Evolutionary conservation across 176 grass and related monocot species (phyloP), one percentile per base, ranked within the genome.

Genomic region (Thinopyrum elongatum): DNA sequence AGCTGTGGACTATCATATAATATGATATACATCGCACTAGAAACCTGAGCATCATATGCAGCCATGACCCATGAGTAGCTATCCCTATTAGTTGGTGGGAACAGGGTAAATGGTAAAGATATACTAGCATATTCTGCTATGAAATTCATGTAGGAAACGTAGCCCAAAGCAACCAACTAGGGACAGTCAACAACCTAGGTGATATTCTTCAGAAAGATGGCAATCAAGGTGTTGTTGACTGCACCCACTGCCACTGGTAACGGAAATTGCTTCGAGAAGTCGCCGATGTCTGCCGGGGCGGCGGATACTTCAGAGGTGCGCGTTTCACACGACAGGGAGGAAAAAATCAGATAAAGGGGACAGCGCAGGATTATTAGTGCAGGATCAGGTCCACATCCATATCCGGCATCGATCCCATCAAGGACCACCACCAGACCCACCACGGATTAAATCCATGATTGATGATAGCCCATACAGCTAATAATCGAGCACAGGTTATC

Each of bases 31-130:
- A 57, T 21, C 51, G 19, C 51, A 57, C 53, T 57, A 22, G 7
- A 57, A 3, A 22, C 53, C 53, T 22, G 53, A 57, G 53, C 53
- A 57, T 19, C 49, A 53, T 57, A 22, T 21, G 53, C 53, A 57
- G 19, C 53, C 0, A 57, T 22, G 53, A 22, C 53, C 53, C 53
- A 57, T 85, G 25, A 68, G 31, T 30, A 58, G 22, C 13, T 60
- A 9, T 33, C 6, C 69, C 21, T 22, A 25, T 13, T 59, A 76
- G 22, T 38, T 14, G 46, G 60, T 75, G 44, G 60, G 89, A 76
- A 68, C 60, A 75, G 47, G 76, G 47, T 68, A 83, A 51, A 58
- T 21, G 75, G 49, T 80, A n/a, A 80, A 49, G 65, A 74, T 36
- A 34, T 1, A 46, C 44, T 27, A 31, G 63, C 53, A 59, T 71